phyloP scores from a whole-genome alignment of 2,329 filamentous ascomycete genomes.

The Talaromyces pinophilus region DNA sequence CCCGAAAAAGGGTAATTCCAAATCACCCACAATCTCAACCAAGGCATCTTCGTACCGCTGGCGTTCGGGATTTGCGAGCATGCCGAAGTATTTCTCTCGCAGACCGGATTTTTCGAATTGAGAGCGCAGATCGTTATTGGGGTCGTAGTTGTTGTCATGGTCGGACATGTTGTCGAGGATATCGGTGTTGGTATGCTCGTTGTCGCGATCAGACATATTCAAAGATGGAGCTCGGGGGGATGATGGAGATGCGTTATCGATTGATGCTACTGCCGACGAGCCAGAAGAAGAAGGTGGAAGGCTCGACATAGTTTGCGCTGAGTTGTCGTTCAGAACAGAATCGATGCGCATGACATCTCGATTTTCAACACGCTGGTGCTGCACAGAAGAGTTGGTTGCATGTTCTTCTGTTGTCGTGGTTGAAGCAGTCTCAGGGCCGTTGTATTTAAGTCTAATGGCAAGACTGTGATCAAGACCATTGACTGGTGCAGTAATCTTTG shows the following conservation, averaged over 20 bases:
- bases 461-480: neutral
- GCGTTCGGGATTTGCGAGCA: slow-evolving; percentile 6
- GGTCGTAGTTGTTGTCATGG: neutral
- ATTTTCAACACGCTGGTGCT: neutral
- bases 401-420: neutral
- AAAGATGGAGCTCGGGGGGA: neutral
- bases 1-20: slow-evolving; percentile 15
- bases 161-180: neutral
- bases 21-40: slow-evolving; percentile 20
- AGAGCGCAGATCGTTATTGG: neutral
- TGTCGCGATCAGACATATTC: too few relatives aligned
- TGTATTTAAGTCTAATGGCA: neutral
- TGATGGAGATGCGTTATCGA: neutral
- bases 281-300: neutral
- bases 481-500: neutral
- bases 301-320: neutral
- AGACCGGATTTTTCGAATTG: neutral
- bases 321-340: slow-evolving; percentile 7
- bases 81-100: neutral
- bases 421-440: neutral
- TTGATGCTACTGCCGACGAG: neutral
- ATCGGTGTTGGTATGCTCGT: neutral
- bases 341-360: slow-evolving; percentile 10
- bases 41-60: slow-evolving; percentile 18
- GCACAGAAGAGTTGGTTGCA: neutral